A percentile compares a stretch with the other conserved stretches of the same genome.
Conservation (phyloP, 768 basidiomycete species). For the Jaapia argillacea region DNA sequence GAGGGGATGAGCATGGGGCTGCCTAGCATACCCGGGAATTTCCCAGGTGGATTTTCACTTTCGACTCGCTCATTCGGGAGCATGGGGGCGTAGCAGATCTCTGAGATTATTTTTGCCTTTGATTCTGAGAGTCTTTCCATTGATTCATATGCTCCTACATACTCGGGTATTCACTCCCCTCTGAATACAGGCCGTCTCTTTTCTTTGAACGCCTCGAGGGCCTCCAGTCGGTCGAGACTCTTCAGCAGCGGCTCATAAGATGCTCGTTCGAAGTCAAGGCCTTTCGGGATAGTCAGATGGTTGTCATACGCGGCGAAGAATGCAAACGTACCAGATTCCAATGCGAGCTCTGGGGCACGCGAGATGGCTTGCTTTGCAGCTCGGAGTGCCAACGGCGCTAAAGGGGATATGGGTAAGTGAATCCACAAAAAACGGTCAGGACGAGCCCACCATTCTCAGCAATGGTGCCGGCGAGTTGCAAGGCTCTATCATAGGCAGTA, state of each 20-base stretch:
- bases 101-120: no score
- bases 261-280: constrained; percentile 87
- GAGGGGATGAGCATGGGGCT: constrained; percentile 10
- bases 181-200: constrained; percentile 73
- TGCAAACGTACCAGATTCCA: constrained; percentile 54
- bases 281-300: constrained; percentile 21
- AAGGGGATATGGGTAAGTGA: neutral
- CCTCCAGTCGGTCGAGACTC: constrained; percentile 72
- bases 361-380: constrained; percentile 85
- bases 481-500: constrained; percentile 60
- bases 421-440: neutral
- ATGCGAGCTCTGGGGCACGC: constrained; percentile 63
- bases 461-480: constrained; percentile 60
- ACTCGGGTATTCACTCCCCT: constrained; percentile 51
- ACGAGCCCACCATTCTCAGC: constrained; percentile 45
- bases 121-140: no score
- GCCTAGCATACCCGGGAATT: constrained; percentile 2
- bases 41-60: constrained; percentile 37
- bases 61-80: constrained; percentile 33
- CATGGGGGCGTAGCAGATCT: no score
- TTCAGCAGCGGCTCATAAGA: constrained; percentile 75
- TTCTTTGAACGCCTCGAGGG: constrained; percentile 77
- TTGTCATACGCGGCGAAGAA: neutral
- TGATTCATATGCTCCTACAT: no score
- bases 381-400: constrained; percentile 80